Conservation (phyloP, 805 yeast genomes). For the Wickerhamiella qilinensis region DNA sequence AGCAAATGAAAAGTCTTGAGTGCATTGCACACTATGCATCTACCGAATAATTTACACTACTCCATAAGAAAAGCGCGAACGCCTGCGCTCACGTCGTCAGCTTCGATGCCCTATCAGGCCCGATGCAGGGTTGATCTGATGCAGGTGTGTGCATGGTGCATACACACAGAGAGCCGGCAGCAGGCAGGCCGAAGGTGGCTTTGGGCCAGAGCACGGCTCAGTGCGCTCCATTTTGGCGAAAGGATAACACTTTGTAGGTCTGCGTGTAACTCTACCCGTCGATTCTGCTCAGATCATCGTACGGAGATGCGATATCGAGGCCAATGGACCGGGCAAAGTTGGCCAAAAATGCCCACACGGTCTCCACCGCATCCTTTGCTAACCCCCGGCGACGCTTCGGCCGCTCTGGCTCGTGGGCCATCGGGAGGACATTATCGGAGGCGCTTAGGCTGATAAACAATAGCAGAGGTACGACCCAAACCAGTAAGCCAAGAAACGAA, state of each 20-base stretch:
- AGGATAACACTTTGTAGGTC: background rate
- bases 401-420: conserved; percentile 10
- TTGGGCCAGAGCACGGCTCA: too few species aligned
- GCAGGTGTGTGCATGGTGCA: too few species aligned
- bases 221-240: background rate
- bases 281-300: background rate
- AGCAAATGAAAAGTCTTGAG: background rate
- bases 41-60: too few species aligned
- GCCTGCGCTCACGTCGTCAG: too few species aligned
- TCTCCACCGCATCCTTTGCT: conserved; percentile 9
- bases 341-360: conserved; percentile 2
- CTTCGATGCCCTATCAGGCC: too few species aligned
- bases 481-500: conserved; percentile 84
- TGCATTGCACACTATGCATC: too few species aligned
- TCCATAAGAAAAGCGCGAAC: too few species aligned
- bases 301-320: background rate
- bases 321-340: background rate
- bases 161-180: too few species aligned
- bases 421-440: conserved; percentile 74
- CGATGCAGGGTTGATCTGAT: too few species aligned
- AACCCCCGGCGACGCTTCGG: conserved; percentile 11
- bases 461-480: conserved; percentile 91
- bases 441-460: conserved; percentile 85
- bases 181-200: too few species aligned
- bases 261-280: background rate